phyloP scores from a whole-genome alignment of 257 asterid species.

The Nicotiana sylvestris region DNA sequence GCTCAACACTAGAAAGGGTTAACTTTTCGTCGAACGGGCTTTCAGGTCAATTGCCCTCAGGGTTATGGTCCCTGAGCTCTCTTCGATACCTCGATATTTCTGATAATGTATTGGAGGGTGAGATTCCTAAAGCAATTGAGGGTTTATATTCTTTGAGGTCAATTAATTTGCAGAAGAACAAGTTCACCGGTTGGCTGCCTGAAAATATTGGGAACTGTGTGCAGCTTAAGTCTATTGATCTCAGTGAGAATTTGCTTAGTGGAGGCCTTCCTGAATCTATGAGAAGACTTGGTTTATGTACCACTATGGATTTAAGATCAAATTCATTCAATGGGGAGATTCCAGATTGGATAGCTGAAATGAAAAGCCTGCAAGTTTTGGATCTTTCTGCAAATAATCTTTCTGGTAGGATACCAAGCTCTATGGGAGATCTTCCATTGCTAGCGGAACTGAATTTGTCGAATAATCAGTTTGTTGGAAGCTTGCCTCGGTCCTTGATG shows the following conservation, averaged over 20 bases:
- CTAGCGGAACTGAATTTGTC: slow-evolving; percentile 57
- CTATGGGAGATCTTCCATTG: slow-evolving; percentile 46
- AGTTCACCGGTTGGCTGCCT: slow-evolving; percentile 59
- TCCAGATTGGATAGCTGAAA: slow-evolving; percentile 77
- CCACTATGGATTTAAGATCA: slow-evolving; percentile 39
- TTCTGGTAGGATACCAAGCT: slow-evolving; percentile 47
- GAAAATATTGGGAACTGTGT: slow-evolving; percentile 58
- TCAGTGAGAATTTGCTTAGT: slow-evolving; percentile 46
- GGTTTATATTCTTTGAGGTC: slow-evolving; percentile 36
- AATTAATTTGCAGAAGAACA: slow-evolving; percentile 45
- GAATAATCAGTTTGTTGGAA: slow-evolving; percentile 43
- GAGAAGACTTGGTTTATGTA: slow-evolving; percentile 46
- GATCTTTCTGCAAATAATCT: slow-evolving; percentile 61
- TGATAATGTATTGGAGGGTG: slow-evolving; percentile 60
- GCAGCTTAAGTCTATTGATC: slow-evolving; percentile 43
- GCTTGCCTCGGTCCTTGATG: slow-evolving; percentile 57
- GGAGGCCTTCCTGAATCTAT: slow-evolving; percentile 64
- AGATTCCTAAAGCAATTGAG: slow-evolving; percentile 55
- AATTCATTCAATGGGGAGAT: slow-evolving; percentile 52
- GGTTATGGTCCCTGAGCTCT: slow-evolving; percentile 49
- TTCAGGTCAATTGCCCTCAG: slow-evolving; percentile 52
- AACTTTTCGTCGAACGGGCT: slow-evolving; percentile 61
- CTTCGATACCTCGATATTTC: slow-evolving; percentile 61
- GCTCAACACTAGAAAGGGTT: slow-evolving; percentile 46
- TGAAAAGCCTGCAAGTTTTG: slow-evolving; percentile 56